These are phyloP conservation scores for Ceratocystis smalleyi DNA, from an alignment of 2,329 filamentous ascomycete species.

Conservation along the genomic window DNA sequence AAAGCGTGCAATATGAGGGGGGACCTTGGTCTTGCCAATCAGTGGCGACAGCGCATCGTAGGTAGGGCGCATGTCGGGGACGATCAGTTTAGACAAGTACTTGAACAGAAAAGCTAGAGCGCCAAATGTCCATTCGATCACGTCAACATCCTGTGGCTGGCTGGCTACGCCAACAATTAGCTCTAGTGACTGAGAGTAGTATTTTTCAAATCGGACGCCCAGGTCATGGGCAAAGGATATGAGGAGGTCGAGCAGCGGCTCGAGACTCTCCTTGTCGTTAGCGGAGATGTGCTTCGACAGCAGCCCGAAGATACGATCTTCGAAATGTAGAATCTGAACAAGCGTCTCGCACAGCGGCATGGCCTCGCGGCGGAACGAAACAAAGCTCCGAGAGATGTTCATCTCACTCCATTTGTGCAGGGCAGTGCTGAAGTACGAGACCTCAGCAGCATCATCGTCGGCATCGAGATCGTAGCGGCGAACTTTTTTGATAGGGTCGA, in stretches of 20 bases:
- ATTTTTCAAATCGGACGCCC: constrained; percentile 70
- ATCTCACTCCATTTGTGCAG: constrained; percentile 82
- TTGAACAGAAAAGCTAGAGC: constrained; percentile 94
- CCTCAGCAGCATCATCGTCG: constrained; percentile 56
- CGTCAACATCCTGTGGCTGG: constrained; percentile 61
- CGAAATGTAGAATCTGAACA: constrained; percentile 80
- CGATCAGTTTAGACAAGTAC: constrained; percentile 75
- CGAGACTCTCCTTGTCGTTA: constrained; percentile 64
- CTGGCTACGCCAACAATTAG: constrained; percentile 66
- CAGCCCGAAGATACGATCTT: constrained; percentile 66
- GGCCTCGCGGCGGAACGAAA: constrained; percentile 58
- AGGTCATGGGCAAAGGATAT: constrained; percentile 92
- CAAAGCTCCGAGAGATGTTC: constrained; percentile 73
- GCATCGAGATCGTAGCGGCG: constrained; percentile 71
- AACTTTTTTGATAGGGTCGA: constrained; percentile 83
- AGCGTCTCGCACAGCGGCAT: constrained; percentile 73
- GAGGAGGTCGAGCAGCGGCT: constrained; percentile 75
- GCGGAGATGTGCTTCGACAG: constrained; percentile 62
- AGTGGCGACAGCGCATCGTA: constrained; percentile 71
- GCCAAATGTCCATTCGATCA: constrained; percentile 96
- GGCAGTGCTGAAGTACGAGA: constrained; percentile 75
- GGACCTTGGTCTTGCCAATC: constrained; percentile 67
- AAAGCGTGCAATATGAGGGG: constrained; percentile 77
- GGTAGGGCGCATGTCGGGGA: constrained; percentile 70
- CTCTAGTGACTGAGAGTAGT: constrained; percentile 61